Conservation (phyloP, 2,329 filamentous ascomycete genomes). For the Ceratocystis variospora region DNA sequence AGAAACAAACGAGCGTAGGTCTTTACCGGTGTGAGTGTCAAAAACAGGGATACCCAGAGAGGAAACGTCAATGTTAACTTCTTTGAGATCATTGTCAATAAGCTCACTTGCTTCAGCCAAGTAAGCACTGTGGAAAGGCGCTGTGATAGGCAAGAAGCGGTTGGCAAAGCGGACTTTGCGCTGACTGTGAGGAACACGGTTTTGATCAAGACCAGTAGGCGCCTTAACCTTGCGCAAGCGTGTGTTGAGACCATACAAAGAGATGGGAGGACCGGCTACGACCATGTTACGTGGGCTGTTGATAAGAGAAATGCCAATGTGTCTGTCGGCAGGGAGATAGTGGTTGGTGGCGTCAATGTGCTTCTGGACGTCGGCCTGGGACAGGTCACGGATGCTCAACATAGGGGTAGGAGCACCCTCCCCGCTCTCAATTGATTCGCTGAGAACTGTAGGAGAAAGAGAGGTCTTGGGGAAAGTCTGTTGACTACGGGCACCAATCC, state of each 20-base stretch:
- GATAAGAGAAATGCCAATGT: constrained; percentile 87
- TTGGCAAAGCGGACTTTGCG: constrained; percentile 94
- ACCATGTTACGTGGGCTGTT: constrained; percentile 97
- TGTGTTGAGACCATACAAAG: constrained; percentile 87
- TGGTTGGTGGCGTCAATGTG: constrained; percentile 96
- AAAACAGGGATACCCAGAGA: constrained; percentile 74
- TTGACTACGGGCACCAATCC: constrained; percentile 94
- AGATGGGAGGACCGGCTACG: constrained; percentile 89
- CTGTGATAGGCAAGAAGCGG: constrained; percentile 92
- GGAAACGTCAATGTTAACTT: constrained; percentile 59
- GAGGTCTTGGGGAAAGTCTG: constrained; percentile 95
- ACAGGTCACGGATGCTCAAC: constrained; percentile 91
- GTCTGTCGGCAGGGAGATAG: constrained; percentile 80
- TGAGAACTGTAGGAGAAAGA: constrained; percentile 74
- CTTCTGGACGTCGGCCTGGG: constrained; percentile 77
- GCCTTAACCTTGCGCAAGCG: constrained; percentile 95
- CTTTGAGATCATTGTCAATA: constrained; percentile 76
- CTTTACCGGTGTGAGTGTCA: constrained; percentile 77
- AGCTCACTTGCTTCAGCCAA: constrained; percentile 66
- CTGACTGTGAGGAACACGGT: constrained; percentile 82
- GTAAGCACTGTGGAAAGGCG: constrained; percentile 96
- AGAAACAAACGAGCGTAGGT: constrained; percentile 55
- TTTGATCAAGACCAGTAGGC: constrained; percentile 92
- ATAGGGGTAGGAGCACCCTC: constrained; percentile 95
- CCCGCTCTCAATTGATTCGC: constrained; percentile 85